Evolutionary conservation across 2,329 filamentous ascomycete species (phyloP), one percentile per base, ranked within the genome.

Genomic region (Calonectria pteridis): DNA sequence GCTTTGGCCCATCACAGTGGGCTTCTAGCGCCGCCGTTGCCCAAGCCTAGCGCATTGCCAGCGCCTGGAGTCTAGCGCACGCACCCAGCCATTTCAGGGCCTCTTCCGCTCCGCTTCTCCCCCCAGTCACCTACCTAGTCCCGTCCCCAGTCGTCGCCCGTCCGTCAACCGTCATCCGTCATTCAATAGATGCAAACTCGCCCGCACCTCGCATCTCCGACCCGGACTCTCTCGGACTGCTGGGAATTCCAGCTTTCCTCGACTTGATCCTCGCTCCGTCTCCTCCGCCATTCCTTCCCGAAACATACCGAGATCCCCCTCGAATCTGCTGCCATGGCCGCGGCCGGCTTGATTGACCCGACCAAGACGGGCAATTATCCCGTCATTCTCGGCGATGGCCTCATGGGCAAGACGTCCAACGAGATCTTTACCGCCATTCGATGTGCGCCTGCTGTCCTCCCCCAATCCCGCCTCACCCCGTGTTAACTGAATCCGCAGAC

Each of bases 301-400:
- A 46, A 31, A 16, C 6, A 20, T 51, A 13, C 37, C 50, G n/a
- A 33, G 20, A 9, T 11, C 49, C 31, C 33, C 26, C 18, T 64
- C 59, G 40, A 35, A 51, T 40, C 40, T 29, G 53, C 66, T 37
- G 49, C 73, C 62, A 82, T 83, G 82, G 83, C 79, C 51, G 70
- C 73, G 76, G 72, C 82, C 81, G 85, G 82, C 77, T 80, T 88
- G 69, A 87, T 93, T 72, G 91, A 93, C 83, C 89, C 91, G 74
- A 91, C 91, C 69, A 89, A 90, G 83, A 85, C 87, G 72, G 90
- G 87, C 72, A 90, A 91, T 80, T 93, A 93, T 79, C 91, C 91
- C 64, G 88, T 93, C 70, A 87, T 93, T 59, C 86, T 93, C 55
- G 92, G 91, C 81, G 91, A 93, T 78, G 89, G 89, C 33, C 84